These are phyloP conservation scores for Penicillium angulare DNA, from an alignment of 495 filamentous ascomycete genomes.

Conservation along the genomic window DNA sequence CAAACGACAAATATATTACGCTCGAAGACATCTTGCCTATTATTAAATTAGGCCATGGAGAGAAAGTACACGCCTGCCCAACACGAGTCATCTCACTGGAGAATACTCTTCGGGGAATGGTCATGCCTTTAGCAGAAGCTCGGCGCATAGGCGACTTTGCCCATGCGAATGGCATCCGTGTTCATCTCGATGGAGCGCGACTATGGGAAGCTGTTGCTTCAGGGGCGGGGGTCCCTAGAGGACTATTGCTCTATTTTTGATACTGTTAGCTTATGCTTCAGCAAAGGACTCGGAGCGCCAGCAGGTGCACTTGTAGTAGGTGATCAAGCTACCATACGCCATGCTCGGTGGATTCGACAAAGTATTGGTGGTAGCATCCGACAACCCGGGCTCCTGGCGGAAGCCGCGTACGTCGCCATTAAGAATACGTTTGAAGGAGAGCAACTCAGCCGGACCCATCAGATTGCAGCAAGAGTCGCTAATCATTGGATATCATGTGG, in stretches of 20 bases:
- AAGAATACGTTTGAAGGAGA: neutral
- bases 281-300: neutral
- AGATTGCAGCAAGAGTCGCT: neutral
- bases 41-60: no score
- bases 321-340: neutral
- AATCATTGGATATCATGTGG: no score
- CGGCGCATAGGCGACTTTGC: conserved; percentile 70
- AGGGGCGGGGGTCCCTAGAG: conserved; percentile 17
- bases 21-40: conserved; percentile 65
- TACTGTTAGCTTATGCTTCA: neutral
- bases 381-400: neutral
- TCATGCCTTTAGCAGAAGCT: conserved; percentile 73
- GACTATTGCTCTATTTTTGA: neutral
- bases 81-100: conserved; percentile 79
- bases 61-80: conserved; percentile 54
- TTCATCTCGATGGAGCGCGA: conserved; percentile 83
- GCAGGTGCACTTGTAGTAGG: neutral
- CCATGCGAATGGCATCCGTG: conserved; percentile 59
- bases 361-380: neutral
- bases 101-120: conserved; percentile 76
- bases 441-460: neutral
- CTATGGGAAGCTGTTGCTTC: conserved; percentile 74
- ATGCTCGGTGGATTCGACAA: neutral
- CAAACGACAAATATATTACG: conserved; percentile 70
- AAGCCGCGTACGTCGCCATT: neutral